A percentile compares a stretch with the other conserved stretches of the same genome.
phyloP scores from a whole-genome alignment of 2,329 filamentous ascomycete species.

The Escovopsis weberi region DNA sequence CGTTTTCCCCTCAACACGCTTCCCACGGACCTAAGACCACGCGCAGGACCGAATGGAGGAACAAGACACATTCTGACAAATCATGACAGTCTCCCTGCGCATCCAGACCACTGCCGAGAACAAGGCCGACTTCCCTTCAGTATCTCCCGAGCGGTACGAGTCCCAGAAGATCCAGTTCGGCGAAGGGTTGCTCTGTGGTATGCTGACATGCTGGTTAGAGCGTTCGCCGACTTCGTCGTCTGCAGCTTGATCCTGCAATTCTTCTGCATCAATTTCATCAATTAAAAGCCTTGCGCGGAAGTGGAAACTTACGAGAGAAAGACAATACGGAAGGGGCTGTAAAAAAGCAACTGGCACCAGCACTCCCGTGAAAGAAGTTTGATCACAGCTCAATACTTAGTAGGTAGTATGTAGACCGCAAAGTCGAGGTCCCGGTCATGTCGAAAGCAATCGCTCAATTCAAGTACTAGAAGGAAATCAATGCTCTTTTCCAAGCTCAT shows the following conservation, averaged over 20 bases:
- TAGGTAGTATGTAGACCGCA: background rate
- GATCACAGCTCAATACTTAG: too few relatives aligned
- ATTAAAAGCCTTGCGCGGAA: conserved; percentile 38
- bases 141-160: conserved; percentile 65
- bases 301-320: background rate
- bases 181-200: too few relatives aligned
- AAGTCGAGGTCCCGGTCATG: background rate
- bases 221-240: conserved; percentile 92
- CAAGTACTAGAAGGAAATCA: background rate
- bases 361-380: too few relatives aligned
- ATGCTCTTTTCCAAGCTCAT: background rate
- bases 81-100: conserved; percentile 48
- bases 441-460: background rate
- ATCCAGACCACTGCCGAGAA: conserved; percentile 85
- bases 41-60: too few relatives aligned
- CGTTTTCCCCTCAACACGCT: conserved; percentile 13
- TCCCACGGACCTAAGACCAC: too few relatives aligned
- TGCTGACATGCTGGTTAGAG: conserved; percentile 35
- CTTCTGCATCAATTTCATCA: conserved; percentile 99
- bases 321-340: background rate
- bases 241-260: conserved; percentile 94
- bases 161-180: too few relatives aligned
- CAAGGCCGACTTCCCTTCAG: conserved; percentile 58
- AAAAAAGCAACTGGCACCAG: background rate
- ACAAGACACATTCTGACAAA: background rate